These are phyloP conservation scores for Pezicula radicicola DNA, from an alignment of 2,329 filamentous ascomycete species.

Conservation along the genomic window DNA sequence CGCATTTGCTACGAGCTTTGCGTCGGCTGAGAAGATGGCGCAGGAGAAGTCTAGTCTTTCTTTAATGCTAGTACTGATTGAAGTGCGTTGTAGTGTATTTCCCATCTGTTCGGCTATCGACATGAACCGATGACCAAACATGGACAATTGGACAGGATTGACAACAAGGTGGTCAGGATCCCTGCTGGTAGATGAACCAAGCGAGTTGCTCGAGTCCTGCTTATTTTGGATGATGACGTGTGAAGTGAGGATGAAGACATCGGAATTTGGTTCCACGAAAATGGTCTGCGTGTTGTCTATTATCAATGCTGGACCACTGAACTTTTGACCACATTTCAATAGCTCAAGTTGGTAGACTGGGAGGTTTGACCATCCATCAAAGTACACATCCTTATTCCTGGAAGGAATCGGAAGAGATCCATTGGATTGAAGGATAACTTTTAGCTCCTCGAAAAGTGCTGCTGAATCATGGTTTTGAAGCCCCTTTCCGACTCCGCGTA, in stretches of 20 bases:
- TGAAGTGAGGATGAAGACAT: slow-evolving; percentile 64
- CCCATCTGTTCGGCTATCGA: slow-evolving; percentile 82
- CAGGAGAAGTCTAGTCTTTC: slow-evolving; percentile 80
- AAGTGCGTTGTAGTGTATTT: slow-evolving; percentile 71
- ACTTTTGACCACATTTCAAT: slow-evolving; percentile 66
- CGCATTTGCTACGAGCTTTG: slow-evolving; percentile 72
- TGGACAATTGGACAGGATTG: slow-evolving; percentile 71
- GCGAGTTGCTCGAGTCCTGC: not conserved
- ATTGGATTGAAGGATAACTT: not conserved
- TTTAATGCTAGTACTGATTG: slow-evolving; percentile 74
- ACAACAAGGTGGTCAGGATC: slow-evolving; percentile 38
- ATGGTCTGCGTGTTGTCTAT: slow-evolving; percentile 88
- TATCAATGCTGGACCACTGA: slow-evolving; percentile 78
- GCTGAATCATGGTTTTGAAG: not conserved
- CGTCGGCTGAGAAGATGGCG: slow-evolving; percentile 70
- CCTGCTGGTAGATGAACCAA: slow-evolving; percentile 31
- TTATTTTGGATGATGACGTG: slow-evolving; percentile 74
- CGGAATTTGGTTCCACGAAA: slow-evolving; percentile 71
- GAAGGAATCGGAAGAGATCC: no score
- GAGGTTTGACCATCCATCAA: slow-evolving; percentile 61
- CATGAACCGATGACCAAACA: slow-evolving; percentile 80
- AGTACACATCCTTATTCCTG: not conserved
- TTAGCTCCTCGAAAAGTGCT: not conserved
- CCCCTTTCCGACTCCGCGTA: slow-evolving; percentile 74
- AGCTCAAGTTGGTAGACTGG: slow-evolving; percentile 77